A percentile compares a stretch with the other conserved stretches of the same genome.
Conservation (phyloP, 1,139 yeast genomes). For the Saccharomycopsis phalli region DNA sequence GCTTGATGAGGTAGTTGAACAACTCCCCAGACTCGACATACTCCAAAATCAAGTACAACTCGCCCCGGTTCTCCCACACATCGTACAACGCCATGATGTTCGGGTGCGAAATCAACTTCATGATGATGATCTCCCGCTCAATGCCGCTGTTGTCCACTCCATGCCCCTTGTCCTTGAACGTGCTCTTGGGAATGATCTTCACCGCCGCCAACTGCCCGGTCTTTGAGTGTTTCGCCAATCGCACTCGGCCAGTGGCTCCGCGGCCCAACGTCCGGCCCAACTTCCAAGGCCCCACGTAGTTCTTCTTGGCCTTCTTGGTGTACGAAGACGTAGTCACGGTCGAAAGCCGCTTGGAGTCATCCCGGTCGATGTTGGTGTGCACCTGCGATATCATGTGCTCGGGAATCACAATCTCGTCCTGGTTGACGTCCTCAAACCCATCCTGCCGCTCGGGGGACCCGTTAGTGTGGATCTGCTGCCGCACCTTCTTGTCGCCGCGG, state of each 20-base stretch:
- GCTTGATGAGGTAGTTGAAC: conserved; percentile 81
- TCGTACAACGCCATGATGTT: conserved; percentile 94
- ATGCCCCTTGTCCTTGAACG: conserved; percentile 34
- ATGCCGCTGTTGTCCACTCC: conserved; percentile 53
- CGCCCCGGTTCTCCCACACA: conserved; percentile 97
- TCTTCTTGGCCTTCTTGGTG: conserved; percentile 48
- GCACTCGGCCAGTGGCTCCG: conserved; percentile 91
- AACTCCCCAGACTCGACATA: conserved; percentile 97
- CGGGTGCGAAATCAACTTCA: conserved; percentile 85
- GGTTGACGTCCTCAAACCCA: conserved; percentile 7
- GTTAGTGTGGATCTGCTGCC: conserved; percentile 19
- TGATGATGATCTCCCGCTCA: conserved; percentile 89
- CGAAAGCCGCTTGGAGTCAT: conserved; percentile 11
- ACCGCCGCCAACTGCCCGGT: conserved; percentile 94
- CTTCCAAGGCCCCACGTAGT: conserved; percentile 94
- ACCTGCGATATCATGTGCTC: conserved; percentile 20
- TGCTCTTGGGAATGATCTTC: conserved; percentile 85
- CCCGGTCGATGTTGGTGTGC: conserved; percentile 14
- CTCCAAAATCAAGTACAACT: conserved; percentile 80
- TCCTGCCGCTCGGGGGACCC: conserved; percentile 11
- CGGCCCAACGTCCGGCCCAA: conserved; percentile 89
- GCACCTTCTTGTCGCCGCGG: conserved; percentile 2
- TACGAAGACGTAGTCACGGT: conserved; percentile 30
- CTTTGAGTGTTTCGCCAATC: conserved; percentile 76
- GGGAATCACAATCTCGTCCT: conserved; percentile 20